Base-by-base conservation (phyloP, 345 rosid genomes). In the Boechera divaricarpa region DNA sequence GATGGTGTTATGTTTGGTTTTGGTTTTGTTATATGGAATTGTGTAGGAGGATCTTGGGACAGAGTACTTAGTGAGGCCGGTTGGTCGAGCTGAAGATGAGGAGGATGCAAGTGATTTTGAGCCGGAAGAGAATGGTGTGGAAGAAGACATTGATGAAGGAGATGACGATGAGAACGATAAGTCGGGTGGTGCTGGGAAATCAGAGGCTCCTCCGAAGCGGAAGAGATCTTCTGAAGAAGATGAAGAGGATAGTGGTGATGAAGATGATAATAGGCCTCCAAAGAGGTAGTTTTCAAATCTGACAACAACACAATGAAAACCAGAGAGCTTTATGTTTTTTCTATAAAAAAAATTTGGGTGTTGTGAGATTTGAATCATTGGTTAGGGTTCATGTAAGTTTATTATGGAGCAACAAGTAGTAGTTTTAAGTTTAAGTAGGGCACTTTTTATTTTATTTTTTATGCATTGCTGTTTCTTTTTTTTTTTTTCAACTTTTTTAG, bases 41-140 rank as follows among this genome's bases (percentile, higher is more conserved):
- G 26, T 28, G 55, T 42, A 89, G 97, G 89, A 83, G 80, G 97
- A 90, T 78, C 53, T 91, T 80, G 94, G 96, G 48, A 91, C 96
- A 0, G 97, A 94, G 64, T 94, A 85, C 74, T 83, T 94, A 7
- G 94, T 94, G 42, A 85, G 87, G 74, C 98, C 98, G 1, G 89
- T 91, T 21, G 98, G 74, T 54, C 77, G 74, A 4, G 86, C 98
- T 10, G 97, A 94, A 75, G 98, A 91, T 9, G 97, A 94, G 79
- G 98, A 90, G 72, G 93, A 93, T 26, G 95, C 93, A 10, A 91
- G 96, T 70, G 98, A 91, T 79, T 90, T 91, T 31, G 97, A 91
- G 65, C 94, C 94, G 0, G 91, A 86, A 54, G 98, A 91, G 81
- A 90, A 88, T 24, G 94, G 88, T 32, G 89, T 85, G 4, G 94